Conservation (phyloP, 2,329 filamentous ascomycete species). For the Lachnum nothofagi region DNA sequence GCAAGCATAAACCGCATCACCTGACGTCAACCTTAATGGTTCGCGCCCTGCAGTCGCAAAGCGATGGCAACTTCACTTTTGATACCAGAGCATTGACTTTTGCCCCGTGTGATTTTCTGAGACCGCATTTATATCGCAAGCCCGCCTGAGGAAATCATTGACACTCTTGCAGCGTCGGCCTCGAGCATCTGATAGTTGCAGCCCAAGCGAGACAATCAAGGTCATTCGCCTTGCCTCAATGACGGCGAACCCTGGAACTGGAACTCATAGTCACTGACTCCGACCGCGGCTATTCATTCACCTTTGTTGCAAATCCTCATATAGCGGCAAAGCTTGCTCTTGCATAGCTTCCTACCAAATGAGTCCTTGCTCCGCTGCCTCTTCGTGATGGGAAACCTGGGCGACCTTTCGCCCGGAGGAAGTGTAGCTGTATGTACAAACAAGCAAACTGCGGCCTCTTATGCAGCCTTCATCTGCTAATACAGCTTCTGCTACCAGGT, state of each 20-base stretch:
- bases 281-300: neutral
- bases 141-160: no score
- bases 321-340: constrained; percentile 1
- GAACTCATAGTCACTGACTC: neutral
- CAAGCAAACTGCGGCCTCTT: neutral
- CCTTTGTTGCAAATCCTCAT: constrained; percentile 1
- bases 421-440: constrained; percentile 62
- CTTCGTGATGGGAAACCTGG: constrained; percentile 61
- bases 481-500: constrained; percentile 50
- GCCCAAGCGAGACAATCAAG: neutral
- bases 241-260: neutral
- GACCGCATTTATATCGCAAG: no score
- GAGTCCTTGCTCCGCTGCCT: constrained; percentile 25
- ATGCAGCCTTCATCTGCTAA: constrained; percentile 11
- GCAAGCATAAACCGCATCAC: constrained; percentile 14
- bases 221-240: neutral
- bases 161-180: no score
- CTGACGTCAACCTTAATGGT: constrained; percentile 6
- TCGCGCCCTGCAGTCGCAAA: neutral
- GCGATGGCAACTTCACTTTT: neutral
- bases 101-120: no score
- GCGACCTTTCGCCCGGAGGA: constrained; percentile 71
- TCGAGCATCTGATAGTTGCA: no score
- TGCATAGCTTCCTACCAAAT: constrained; percentile 26
- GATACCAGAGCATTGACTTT: no score